phyloP scores from a whole-genome alignment of 2,329 filamentous ascomycete genomes.

The Dactylellina drechsleri region DNA sequence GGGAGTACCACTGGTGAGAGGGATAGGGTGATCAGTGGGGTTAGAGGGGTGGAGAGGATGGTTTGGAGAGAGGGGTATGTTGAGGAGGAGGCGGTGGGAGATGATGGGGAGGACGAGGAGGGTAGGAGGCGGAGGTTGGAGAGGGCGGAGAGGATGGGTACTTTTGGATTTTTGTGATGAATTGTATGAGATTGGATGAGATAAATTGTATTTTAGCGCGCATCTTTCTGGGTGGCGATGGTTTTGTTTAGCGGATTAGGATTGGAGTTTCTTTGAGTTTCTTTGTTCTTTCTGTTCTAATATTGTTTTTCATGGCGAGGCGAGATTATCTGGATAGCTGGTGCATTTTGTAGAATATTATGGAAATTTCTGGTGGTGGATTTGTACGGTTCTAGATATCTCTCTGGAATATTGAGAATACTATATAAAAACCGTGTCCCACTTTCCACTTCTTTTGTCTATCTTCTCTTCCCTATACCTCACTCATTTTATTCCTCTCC shows the following conservation, averaged over 20 bases:
- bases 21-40: slow-evolving; percentile 29
- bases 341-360: slow-evolving; percentile 1
- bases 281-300: neutral
- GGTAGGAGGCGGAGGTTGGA: slow-evolving; percentile 34
- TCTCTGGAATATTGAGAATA: no score
- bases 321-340: neutral
- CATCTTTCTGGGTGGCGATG: neutral
- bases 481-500: no score
- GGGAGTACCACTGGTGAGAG: slow-evolving; percentile 19
- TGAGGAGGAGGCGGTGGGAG: neutral
- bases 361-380: neutral
- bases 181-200: neutral
- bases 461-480: no score
- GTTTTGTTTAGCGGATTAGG: neutral
- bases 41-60: slow-evolving; percentile 43
- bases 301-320: neutral
- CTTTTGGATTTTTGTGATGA: slow-evolving; percentile 48
- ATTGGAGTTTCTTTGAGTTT: neutral
- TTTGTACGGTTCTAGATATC: no score
- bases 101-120: slow-evolving; percentile 23
- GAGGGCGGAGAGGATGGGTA: slow-evolving; percentile 36
- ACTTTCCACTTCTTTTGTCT: no score
- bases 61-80: slow-evolving; percentile 44
- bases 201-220: neutral
- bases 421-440: no score